Percentiles rank a stretch among this genome's conserved stretches.
These are phyloP conservation scores for Heterobasidion occidentale DNA, from an alignment of 1,284 basidiomycete genomes.

Conservation along the genomic window DNA sequence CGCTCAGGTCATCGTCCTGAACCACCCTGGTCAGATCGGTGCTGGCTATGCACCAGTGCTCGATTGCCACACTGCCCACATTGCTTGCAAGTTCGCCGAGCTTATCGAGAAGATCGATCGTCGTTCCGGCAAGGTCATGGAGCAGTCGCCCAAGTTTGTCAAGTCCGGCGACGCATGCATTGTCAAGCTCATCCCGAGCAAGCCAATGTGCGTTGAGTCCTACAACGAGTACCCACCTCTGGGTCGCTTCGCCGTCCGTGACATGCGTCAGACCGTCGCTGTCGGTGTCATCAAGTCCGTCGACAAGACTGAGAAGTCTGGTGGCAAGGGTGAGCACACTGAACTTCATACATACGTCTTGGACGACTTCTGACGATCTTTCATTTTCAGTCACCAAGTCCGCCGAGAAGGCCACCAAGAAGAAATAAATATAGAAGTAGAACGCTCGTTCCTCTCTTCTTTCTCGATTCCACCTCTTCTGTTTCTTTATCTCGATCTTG, in stretches of 20 bases:
- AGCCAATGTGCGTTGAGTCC: slow-evolving; percentile 98
- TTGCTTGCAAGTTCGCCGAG: slow-evolving; percentile 99
- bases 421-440: slow-evolving; percentile 85
- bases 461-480: slow-evolving; percentile 18
- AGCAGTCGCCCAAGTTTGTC: slow-evolving; percentile 91
- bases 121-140: slow-evolving; percentile 91
- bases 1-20: slow-evolving; percentile 99
- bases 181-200: slow-evolving; percentile 94
- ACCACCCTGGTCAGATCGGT: slow-evolving; percentile 99
- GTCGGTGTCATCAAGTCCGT: slow-evolving; percentile 97
- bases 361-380: slow-evolving; percentile 8
- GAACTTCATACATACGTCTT: slow-evolving; percentile 1
- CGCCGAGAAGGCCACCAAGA: slow-evolving; percentile 93
- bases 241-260: slow-evolving; percentile 97
- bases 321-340: slow-evolving; percentile 67
- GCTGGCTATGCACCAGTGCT: slow-evolving; percentile 97
- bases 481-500: slow-evolving; percentile 24
- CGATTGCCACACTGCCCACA: slow-evolving; percentile 99
- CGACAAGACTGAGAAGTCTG: slow-evolving; percentile 84
- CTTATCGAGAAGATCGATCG: slow-evolving; percentile 99
- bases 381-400: slow-evolving; percentile 75
- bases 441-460: slow-evolving; percentile 40
- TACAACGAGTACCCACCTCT: slow-evolving; percentile 99
- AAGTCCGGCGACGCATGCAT: slow-evolving; percentile 96
- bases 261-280: slow-evolving; percentile 97